phyloP scores from a whole-genome alignment of 768 basidiomycete species.

The Harrya chromipes region DNA sequence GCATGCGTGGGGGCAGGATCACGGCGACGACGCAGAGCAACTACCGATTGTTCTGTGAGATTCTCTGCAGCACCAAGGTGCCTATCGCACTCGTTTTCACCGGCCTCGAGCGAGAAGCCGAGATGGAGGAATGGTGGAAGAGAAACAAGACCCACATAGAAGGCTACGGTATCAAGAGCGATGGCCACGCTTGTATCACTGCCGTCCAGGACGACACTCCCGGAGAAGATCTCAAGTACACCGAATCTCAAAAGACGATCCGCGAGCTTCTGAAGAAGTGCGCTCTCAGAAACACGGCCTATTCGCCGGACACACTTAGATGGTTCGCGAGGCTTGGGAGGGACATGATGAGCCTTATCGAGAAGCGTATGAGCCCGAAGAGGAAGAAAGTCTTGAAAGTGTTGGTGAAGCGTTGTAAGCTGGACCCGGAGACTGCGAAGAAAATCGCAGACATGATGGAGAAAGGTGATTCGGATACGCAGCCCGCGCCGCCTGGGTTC shows the following conservation, averaged over 20 bases:
- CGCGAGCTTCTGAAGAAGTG: slow-evolving; percentile 16
- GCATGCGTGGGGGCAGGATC: slow-evolving; percentile 39
- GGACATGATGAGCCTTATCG: slow-evolving; percentile 16
- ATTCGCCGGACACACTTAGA: slow-evolving; percentile 10
- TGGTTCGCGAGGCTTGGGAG: slow-evolving; percentile 18
- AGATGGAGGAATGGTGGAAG: slow-evolving; percentile 36
- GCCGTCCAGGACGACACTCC: slow-evolving; percentile 23
- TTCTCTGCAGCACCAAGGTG: slow-evolving; percentile 37
- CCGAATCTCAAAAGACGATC: slow-evolving; percentile 20
- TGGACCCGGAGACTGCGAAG: slow-evolving; percentile 26
- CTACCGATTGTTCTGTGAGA: slow-evolving; percentile 38
- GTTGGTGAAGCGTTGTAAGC: slow-evolving; percentile 24
- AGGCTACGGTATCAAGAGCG: slow-evolving; percentile 23
- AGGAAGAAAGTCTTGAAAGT: slow-evolving; percentile 16
- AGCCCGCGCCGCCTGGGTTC: background rate
- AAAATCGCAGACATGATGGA: slow-evolving; percentile 23
- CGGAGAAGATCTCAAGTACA: slow-evolving; percentile 20
- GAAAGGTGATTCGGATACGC: slow-evolving; percentile 4
- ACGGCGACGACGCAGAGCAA: slow-evolving; percentile 36
- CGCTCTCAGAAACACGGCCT: slow-evolving; percentile 12
- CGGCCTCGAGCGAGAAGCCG: slow-evolving; percentile 35
- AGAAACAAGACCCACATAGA: slow-evolving; percentile 25
- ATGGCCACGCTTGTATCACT: slow-evolving; percentile 33
- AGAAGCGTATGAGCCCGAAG: slow-evolving; percentile 12
- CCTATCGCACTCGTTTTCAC: slow-evolving; percentile 41